Percentiles rank a stretch among this genome's conserved stretches.
Conservation (phyloP, 768 basidiomycete species). For the Pulveroboletus sp. region DNA sequence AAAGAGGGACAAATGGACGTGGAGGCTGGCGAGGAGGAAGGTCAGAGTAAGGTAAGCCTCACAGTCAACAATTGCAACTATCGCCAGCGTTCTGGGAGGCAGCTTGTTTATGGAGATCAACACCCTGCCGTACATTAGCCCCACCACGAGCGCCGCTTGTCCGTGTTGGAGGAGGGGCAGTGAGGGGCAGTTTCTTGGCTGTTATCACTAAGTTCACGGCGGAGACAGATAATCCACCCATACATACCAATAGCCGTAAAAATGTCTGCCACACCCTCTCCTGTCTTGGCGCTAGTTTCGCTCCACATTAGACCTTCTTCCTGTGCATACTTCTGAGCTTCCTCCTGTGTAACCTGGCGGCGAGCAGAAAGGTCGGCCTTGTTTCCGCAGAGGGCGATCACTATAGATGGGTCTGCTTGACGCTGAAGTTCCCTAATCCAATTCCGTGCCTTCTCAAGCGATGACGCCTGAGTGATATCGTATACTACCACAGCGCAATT, state of each 20-base stretch:
- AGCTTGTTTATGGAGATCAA: slow-evolving; percentile 78
- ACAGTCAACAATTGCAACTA: slow-evolving; percentile 69
- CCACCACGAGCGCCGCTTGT: slow-evolving; percentile 50
- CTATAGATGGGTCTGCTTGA: slow-evolving; percentile 95
- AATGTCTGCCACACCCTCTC: slow-evolving; percentile 82
- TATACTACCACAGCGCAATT: slow-evolving; percentile 94
- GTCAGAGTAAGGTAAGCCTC: slow-evolving; percentile 6
- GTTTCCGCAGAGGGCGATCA: slow-evolving; percentile 96
- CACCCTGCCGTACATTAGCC: slow-evolving; percentile 57
- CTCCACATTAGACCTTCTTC: slow-evolving; percentile 93
- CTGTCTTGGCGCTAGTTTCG: slow-evolving; percentile 88
- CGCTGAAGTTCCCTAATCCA: slow-evolving; percentile 98
- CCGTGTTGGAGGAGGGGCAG: slow-evolving; percentile 64
- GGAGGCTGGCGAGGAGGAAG: slow-evolving; percentile 5
- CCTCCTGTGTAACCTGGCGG: slow-evolving; percentile 82
- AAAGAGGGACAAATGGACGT: slow-evolving; percentile 12
- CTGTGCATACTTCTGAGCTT: slow-evolving; percentile 89
- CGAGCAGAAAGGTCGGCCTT: slow-evolving; percentile 85
- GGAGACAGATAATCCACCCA: not conserved
- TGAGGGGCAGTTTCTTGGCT: slow-evolving; percentile 91
- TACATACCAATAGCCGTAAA: slow-evolving; percentile 80
- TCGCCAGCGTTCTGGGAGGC: slow-evolving; percentile 50
- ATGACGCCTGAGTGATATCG: slow-evolving; percentile 91
- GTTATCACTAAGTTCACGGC: slow-evolving; percentile 5
- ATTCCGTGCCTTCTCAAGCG: slow-evolving; percentile 90